Percentiles rank a stretch among this genome's conserved stretches.
These are phyloP conservation scores for Aspergillus piperis DNA, from an alignment of 2,329 filamentous ascomycete genomes.

Conservation along the genomic window DNA sequence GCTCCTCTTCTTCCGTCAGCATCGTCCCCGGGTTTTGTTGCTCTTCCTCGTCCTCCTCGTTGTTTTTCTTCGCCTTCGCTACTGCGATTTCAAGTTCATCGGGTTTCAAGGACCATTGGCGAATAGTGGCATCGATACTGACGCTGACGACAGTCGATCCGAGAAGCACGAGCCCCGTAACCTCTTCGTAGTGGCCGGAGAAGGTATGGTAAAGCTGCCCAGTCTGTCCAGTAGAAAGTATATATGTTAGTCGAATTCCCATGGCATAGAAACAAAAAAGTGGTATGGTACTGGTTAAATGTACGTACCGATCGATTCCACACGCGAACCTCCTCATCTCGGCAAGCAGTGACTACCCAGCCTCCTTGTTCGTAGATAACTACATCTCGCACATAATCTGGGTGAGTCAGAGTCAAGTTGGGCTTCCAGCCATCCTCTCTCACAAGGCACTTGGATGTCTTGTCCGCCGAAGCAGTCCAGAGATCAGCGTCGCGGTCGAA, in stretches of 20 bases:
- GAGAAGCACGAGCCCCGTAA: slow-evolving; percentile 75
- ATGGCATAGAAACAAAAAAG: background rate
- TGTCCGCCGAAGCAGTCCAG: slow-evolving; percentile 93
- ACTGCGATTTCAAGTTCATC: slow-evolving; percentile 60
- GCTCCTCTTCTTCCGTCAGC: slow-evolving; percentile 87
- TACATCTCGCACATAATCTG: slow-evolving; percentile 86
- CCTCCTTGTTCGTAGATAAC: slow-evolving; percentile 67
- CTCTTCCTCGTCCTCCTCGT: slow-evolving; percentile 50
- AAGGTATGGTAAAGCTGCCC: slow-evolving; percentile 74
- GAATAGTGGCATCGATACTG: slow-evolving; percentile 84
- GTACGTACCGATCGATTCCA: slow-evolving; percentile 68
- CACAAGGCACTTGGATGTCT: slow-evolving; percentile 77
- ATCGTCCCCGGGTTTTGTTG: slow-evolving; percentile 51
- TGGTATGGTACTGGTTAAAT: background rate
- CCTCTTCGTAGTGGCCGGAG: slow-evolving; percentile 87
- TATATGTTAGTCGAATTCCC: background rate
- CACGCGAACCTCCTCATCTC: slow-evolving; percentile 87
- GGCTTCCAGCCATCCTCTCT: slow-evolving; percentile 67
- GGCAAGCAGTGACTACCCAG: slow-evolving; percentile 83
- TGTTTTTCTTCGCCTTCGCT: slow-evolving; percentile 49
- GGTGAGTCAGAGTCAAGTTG: slow-evolving; percentile 74
- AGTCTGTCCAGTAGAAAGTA: slow-evolving; percentile 43
- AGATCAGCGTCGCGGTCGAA: slow-evolving; percentile 75
- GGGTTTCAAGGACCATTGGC: slow-evolving; percentile 75
- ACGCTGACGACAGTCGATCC: slow-evolving; percentile 68